Percentiles rank a stretch among this genome's conserved stretches.
Evolutionary conservation across 1,284 basidiomycete genomes (phyloP).

Genomic region (Cutaneotrichosporon daszewskae): DNA sequence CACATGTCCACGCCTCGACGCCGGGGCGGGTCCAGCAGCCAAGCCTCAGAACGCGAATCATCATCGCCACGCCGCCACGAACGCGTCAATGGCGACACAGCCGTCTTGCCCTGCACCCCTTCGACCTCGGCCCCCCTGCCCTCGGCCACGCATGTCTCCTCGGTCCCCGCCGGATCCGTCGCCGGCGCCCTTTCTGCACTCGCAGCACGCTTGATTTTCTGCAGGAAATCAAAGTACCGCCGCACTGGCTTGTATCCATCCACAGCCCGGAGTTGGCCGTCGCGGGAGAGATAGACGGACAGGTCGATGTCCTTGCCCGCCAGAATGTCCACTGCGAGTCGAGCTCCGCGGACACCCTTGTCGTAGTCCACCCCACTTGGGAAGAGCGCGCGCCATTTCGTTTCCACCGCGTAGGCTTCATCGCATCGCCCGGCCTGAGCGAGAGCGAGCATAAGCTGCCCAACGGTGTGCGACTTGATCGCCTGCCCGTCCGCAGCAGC

Average conservation of each 20-base stretch:
- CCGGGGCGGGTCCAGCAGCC: constrained; percentile 1
- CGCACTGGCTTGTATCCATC: constrained; percentile 9
- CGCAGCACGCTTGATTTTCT: background rate
- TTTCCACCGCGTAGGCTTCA: constrained; percentile 25
- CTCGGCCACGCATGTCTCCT: background rate
- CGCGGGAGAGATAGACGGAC: no score
- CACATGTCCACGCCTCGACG: constrained; percentile 1
- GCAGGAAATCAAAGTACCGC: constrained; percentile 7
- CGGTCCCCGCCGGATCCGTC: background rate
- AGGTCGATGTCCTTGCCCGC: constrained; percentile 26
- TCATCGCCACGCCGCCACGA: background rate
- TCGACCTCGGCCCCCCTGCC: background rate
- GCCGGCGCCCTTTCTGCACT: background rate
- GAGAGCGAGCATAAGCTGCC: constrained; percentile 30
- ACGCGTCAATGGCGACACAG: constrained; percentile 6
- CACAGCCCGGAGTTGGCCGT: background rate
- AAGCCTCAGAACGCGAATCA: no score
- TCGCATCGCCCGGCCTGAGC: constrained; percentile 12
- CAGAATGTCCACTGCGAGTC: constrained; percentile 27
- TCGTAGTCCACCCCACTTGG: constrained; percentile 13
- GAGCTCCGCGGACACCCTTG: constrained; percentile 29
- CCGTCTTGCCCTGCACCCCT: background rate
- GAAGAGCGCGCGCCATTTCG: constrained; percentile 17
- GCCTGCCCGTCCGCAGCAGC: constrained; percentile 3
- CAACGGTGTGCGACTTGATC: constrained; percentile 23